Evolutionary conservation across 805 yeast genomes (phyloP), one percentile per base, ranked within the genome.

Genomic region (Sungouiozyma intestinalis): DNA sequence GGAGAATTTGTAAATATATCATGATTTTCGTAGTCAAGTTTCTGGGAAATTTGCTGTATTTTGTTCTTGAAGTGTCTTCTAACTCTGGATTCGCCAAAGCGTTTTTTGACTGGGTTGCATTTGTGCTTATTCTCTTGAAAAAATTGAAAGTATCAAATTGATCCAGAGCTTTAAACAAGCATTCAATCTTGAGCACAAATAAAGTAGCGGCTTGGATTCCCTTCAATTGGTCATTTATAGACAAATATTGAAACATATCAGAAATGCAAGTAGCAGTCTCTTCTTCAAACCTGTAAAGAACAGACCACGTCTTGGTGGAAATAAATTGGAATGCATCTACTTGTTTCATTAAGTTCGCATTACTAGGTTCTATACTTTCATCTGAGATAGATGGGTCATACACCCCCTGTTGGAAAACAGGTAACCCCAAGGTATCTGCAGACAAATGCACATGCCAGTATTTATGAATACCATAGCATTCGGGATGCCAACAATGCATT

Each of bases 401-500:
- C 7, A 49, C 53, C 5, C 54, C 31, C 14, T 48, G 53, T 3
- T 64, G 64, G 29, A 62, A 52, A 1, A 54, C 40, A 3, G 63
- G 60, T 17, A 69, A 63, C 33, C 68, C 88, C 20, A 81, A 72
- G 7, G 74, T 66, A 40, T 73, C 79, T 0, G 82, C 72, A 1
- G 81, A 73, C 17, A 92, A 68, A 44, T 79, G 74, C 16, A 88
- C 94, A 57, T 86, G 87, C 98, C 98, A 92, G 55, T 86, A 88
- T 62, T 88, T 88, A 67, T 84, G 88, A 38, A 92, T 94, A 87
- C 94, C 94, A 58, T 87, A 92, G 67, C 99, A 92, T 60, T 94
- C 97, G 1, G 97, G 97, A 63, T 92, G 99, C 99, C 99, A 92
- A 58, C 86, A 94, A 60, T 88, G 95, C 45, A 84, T 81, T 51